Base-by-base conservation (phyloP, 2,329 filamentous ascomycete species). In the Botryotinia narcissicola region DNA sequence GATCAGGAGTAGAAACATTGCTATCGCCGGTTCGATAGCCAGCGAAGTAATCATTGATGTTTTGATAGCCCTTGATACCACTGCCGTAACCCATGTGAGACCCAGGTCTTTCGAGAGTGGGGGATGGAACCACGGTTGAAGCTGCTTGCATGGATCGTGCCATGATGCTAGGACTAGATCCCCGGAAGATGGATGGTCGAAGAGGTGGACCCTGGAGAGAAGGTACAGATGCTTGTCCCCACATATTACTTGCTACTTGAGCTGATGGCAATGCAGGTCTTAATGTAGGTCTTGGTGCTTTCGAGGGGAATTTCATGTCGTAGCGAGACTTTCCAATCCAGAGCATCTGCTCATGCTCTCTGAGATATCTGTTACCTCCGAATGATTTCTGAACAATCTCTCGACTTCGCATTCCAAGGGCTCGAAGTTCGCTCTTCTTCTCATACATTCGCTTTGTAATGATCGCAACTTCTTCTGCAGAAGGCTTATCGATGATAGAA, bases 261-360 rank as follows among this genome's bases (percentile, higher is more conserved):
- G 73, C 51, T 35, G 71, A 72, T 51, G 40, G 62, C 42, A 72
- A 32, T 51, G 71, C 62, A 18, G 63, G 42, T 60, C 62, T 68
- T 20, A 69, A 20, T 25, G 16, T 40, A 5, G 71, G 62, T 20
- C 32, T 35, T 32, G 51, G 62, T 14, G 57, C 10, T n/a, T 20
- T 22, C 4, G 44, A 59, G 20, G 73, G 42, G 48, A 37, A 66
- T 46, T 72, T 68, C 22, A 69, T 6, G 32, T 72, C 71, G 40
- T 72, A 40, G 22, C 70, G 74, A 63, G 66, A 54, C 32, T 80
- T 80, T 42, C 79, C 78, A 46, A 84, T 84, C 86, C 87, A 88
- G 73, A 87, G 85, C 85, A 86, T 88, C 77, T 90, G 88, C 78
- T 90, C 88, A 79, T 90, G 88, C 78, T 89, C 88, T 54, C 89